Conservation (phyloP, 2,329 filamentous ascomycete genomes). For the Elsinoe ampelina region DNA sequence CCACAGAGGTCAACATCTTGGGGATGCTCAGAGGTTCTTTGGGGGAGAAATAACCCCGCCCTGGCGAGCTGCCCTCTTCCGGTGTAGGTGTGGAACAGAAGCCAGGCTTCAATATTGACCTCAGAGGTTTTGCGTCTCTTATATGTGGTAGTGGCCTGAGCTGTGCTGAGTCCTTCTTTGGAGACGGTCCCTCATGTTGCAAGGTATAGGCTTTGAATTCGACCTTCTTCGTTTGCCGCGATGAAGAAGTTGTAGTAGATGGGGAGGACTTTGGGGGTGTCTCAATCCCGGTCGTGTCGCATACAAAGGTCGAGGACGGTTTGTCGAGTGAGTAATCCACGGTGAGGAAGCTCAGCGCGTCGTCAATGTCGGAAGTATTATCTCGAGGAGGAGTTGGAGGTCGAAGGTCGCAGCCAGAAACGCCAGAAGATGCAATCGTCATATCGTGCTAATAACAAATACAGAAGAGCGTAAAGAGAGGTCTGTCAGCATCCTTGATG, state of each 20-base stretch:
- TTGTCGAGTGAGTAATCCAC: constrained; percentile 33
- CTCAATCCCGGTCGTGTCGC: constrained; percentile 15
- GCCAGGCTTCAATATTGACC: constrained; percentile 73
- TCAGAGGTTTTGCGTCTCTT: constrained; percentile 47
- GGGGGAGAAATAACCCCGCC: constrained; percentile 32
- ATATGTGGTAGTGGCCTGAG: constrained; percentile 39
- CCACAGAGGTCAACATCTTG: constrained; percentile 75
- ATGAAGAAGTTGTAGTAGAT: constrained; percentile 30
- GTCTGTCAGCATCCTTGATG: not conserved
- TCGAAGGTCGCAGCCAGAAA: constrained; percentile 40
- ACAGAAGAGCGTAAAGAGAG: constrained; percentile 4
- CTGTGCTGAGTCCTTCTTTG: constrained; percentile 21
- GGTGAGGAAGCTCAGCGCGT: constrained; percentile 35
- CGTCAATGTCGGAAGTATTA: constrained; percentile 28
- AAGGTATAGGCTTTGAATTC: constrained; percentile 52
- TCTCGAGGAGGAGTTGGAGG: constrained; percentile 50
- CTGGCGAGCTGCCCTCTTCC: constrained; percentile 33
- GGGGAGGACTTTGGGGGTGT: constrained; percentile 35
- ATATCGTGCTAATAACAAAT: constrained; percentile 22
- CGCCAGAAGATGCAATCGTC: constrained; percentile 28
- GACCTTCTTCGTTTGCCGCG: constrained; percentile 45
- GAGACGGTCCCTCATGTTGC: constrained; percentile 32
- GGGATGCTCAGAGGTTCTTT: constrained; percentile 52
- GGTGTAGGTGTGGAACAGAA: constrained; percentile 31
- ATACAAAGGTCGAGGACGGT: constrained; percentile 17